Evolutionary conservation across 2,329 filamentous ascomycete genomes (phyloP).

Genomic region (Cladosporium austrohemisphaericum): DNA sequence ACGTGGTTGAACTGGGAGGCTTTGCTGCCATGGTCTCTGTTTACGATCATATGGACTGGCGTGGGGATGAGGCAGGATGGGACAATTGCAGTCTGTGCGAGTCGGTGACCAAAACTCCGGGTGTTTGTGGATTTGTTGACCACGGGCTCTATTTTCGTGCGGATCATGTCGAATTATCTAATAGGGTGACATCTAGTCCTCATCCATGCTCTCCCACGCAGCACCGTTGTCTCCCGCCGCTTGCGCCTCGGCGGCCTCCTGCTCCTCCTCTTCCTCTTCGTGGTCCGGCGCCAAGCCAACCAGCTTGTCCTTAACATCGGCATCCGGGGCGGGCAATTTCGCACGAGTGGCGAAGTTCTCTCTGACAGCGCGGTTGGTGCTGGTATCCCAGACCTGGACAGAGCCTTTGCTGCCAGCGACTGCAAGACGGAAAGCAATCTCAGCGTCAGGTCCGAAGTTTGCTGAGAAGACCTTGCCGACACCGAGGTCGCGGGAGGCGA

Average conservation of each 20-base stretch:
- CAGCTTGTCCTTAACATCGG: conserved; percentile 67
- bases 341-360: conserved; percentile 75
- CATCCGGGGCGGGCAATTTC: conserved; percentile 50
- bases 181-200: conserved; percentile 33
- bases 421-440: conserved; percentile 86
- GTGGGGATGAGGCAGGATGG: too few relatives aligned
- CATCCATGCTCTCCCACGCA: conserved; percentile 37
- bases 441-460: conserved; percentile 80
- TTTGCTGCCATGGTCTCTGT: background rate
- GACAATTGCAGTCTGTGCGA: too few relatives aligned
- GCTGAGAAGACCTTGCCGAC: conserved; percentile 94
- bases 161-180: too few relatives aligned
- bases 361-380: conserved; percentile 84
- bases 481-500: conserved; percentile 85
- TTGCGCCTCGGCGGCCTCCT: conserved; percentile 55
- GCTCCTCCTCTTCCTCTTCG: conserved; percentile 61
- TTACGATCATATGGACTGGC: too few relatives aligned
- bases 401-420: conserved; percentile 92
- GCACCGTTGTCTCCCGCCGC: conserved; percentile 33
- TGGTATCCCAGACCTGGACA: conserved; percentile 94
- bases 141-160: too few relatives aligned
- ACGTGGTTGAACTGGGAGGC: background rate
- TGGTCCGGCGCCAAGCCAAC: conserved; percentile 66
- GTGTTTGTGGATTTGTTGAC: too few relatives aligned
- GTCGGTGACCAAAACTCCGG: too few relatives aligned